phyloP scores from a whole-genome alignment of 768 basidiomycete species.

The Royoungia palumana region DNA sequence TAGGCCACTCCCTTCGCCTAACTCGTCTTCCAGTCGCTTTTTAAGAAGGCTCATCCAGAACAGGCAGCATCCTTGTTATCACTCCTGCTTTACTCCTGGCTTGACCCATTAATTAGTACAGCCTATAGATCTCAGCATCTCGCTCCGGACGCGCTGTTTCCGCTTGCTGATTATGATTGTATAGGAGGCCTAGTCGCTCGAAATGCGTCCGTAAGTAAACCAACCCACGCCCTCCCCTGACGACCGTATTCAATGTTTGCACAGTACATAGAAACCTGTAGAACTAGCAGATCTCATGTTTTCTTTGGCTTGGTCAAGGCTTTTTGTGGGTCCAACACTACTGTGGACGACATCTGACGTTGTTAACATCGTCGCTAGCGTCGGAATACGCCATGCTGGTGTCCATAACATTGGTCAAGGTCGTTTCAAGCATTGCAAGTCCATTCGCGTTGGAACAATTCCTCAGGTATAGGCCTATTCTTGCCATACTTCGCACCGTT shows the following conservation, averaged over 20 bases:
- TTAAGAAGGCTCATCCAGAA: slow-evolving; percentile 31
- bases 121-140: slow-evolving; percentile 43
- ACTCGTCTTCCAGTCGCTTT: slow-evolving; percentile 2
- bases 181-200: slow-evolving; percentile 30
- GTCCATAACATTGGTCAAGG: not conserved
- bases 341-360: not conserved
- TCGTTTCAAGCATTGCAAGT: not conserved
- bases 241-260: not conserved
- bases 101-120: slow-evolving; percentile 46
- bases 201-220: slow-evolving; percentile 28
- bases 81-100: slow-evolving; percentile 44
- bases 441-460: slow-evolving; percentile 9
- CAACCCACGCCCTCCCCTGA: not conserved
- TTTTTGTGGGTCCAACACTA: slow-evolving; percentile 3
- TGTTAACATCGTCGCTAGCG: not conserved
- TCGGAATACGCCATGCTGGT: slow-evolving; percentile 1
- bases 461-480: slow-evolving; percentile 1
- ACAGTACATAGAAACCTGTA: not conserved
- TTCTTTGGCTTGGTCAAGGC: slow-evolving; percentile 1
- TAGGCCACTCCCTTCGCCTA: not conserved
- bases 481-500: not conserved
- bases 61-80: slow-evolving; percentile 38
- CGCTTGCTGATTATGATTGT: slow-evolving; percentile 46
- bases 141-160: slow-evolving; percentile 40
- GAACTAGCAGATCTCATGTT: not conserved